Evolutionary conservation across 768 basidiomycete species (phyloP), one percentile per base, ranked within the genome.

Genomic region (Flagelloscypha sp.): DNA sequence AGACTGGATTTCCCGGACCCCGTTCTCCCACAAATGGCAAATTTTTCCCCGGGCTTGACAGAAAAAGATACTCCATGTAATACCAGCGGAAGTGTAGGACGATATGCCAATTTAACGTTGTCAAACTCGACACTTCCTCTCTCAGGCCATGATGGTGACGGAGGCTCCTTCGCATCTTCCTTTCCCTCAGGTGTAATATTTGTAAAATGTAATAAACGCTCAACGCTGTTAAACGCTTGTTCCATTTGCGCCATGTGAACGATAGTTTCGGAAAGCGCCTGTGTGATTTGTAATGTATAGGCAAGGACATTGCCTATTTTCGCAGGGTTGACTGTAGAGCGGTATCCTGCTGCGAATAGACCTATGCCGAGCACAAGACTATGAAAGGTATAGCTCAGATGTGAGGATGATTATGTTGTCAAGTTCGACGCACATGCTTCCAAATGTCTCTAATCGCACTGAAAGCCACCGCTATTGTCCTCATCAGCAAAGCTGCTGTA

Each of bases 171-270:
- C 66, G 16, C 69, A 19, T 23, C 20, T 2, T 23, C 24, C 27
- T 25, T 10, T 6, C 72, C 77, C 50, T 85, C 84, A 1, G 66
- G 42, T 1, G 65, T 63, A 3, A 90, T 64, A 27, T 79, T 66
- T 8, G 71, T 66, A 54, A 84, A 87, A 33, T 79, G 70, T n/a
- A 78, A 56, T 3, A 84, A 62, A 13, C 83, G 69, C 48, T 84
- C 82, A 6, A 79, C 79, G 0, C 76, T 72, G 46, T 83, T 82
- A 72, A 83, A 81, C 47, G 77, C 76, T 51, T 79, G 75, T 48
- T 79, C 78, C 42, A 70, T 76, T 42, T 65, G 61, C 4, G 78
- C 75, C n/a, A n/a, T n/a, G n/a, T n/a, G n/a, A n/a, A n/a, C n/a
- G n/a, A n/a, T n/a, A n/a, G n/a, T n/a, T n/a, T n/a, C n/a, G n/a